Base-by-base conservation (phyloP, 208 protist genomes). In the Leishmania tarentolae region DNA sequence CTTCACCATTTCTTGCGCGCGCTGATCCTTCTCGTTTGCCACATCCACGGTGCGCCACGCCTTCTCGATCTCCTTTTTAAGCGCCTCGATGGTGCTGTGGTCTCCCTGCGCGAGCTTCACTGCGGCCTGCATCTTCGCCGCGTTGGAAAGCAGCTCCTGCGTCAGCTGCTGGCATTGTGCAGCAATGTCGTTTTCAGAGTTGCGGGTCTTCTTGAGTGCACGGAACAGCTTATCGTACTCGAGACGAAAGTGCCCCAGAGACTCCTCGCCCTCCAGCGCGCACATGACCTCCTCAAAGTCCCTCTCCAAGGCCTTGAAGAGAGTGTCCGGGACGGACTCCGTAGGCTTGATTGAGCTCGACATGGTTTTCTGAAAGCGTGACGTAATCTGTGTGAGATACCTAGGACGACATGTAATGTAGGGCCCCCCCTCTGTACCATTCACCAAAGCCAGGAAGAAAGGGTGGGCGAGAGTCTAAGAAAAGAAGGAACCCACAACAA, bases 181-280 rank as follows among this genome's bases (percentile, higher is more conserved):
- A n/a, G 99, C 97, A 37, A 99, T 88, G 42, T 93, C 81, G 90
- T 99, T 99, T 86, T 99, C 99, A 74, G 94, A 99, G 79, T 99
- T 96, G 83, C 99, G 99, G 61, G 97, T 99, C 79, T 99, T 99
- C 79, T 98, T 95, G 15, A 99, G 90, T 0, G 98, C 98, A 46
- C 92, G 83, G 81, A 99, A 98, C 17, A 99, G 85, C 80, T 99
- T 99, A 57, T 99, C 98, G 86, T 99, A 99, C 87, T 99, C 99
- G 9, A 94, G 76, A 5, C 98, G 93, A 87, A 99, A 99, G 37
- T 97, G 91, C 72, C 98, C 97, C 21, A 99, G 91, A 3, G 79
- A 79, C 53, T 99, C 97, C 76, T 99, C 95, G 52, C 92, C 97
- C 28, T 95, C 92, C 0, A 99, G 91, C n/a, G 99, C 97, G 17